Evolutionary conservation across 306 rosid species (phyloP), one percentile per base, ranked within the genome.

Genomic region (Crotalaria pallida): DNA sequence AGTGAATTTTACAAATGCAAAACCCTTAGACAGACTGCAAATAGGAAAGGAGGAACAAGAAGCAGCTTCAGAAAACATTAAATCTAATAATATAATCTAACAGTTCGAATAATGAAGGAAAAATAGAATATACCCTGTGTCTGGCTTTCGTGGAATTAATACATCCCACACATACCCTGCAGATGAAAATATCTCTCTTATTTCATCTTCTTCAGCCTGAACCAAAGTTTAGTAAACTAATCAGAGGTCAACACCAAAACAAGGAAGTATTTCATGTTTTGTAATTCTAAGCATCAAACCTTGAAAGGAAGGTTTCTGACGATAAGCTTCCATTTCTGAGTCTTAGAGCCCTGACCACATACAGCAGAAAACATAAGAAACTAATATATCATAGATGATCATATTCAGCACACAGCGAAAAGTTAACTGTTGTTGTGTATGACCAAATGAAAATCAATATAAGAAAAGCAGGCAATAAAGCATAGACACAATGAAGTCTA

Each of bases 101-200:
- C 31, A 50, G 11, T 58, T 58, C 11, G 34, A 60, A 43, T 58
- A 57, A 60, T 22, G 44, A 45, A 26, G 49, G 40, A 23, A 24
- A 41, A 57, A 64, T 31, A n/a, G 36, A 75, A 51, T 34, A 70
- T 84, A 89, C 99, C 92, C 93, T 13, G 97, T 85, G 80, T 86
- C 88, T 24, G 92, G 48, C 36, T 82, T 91, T 7, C 64, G 83
- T 17, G 99, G 97, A 75, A 94, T 82, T 74, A 80, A 75, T 36
- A 84, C 91, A 74, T 91, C 99, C 99, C 99, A 94, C 52, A 94
- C 95, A 79, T 85, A 86, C 49, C 97, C 99, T 7, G 82, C 95
- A 53, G 96, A 56, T 52, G 81, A 83, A 84, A 94, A 91, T 53
- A 75, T 72, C 7, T 86, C 83, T 57, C 79, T 84, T 67, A 91